These are phyloP conservation scores for Daldinia vernicosa DNA, from an alignment of 495 filamentous ascomycete genomes.

Conservation along the genomic window DNA sequence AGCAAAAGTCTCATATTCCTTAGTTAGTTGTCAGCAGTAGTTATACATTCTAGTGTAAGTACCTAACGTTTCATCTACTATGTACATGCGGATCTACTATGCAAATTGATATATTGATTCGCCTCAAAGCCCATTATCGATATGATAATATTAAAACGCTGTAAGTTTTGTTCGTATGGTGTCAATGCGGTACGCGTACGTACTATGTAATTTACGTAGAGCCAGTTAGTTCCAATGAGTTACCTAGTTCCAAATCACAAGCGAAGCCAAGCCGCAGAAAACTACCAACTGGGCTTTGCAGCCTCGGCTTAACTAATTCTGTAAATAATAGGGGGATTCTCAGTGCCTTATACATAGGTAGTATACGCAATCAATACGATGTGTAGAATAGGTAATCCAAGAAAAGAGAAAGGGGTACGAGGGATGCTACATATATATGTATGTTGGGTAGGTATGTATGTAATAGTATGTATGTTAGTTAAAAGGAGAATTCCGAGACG, in stretches of 20 bases:
- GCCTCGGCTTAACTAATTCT: slow-evolving; percentile 31
- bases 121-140: slow-evolving; percentile 8
- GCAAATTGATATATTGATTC: slow-evolving; percentile 6
- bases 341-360: slow-evolving; percentile 9
- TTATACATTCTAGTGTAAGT: not conserved
- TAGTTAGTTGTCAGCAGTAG: not conserved
- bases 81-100: slow-evolving; percentile 15
- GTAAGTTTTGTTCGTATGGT: slow-evolving; percentile 15
- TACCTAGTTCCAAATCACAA: slow-evolving; percentile 19
- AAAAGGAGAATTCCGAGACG: slow-evolving; percentile 11
- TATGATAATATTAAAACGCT: not conserved
- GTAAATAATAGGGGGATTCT: slow-evolving; percentile 3
- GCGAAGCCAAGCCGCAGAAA: slow-evolving; percentile 33
- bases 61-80: slow-evolving; percentile 31
- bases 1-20: slow-evolving; percentile 5
- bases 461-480: not conserved
- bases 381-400: slow-evolving; percentile 19
- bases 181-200: slow-evolving; percentile 11
- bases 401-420: slow-evolving; percentile 9
- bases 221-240: not conserved
- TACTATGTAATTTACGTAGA: slow-evolving; percentile 1
- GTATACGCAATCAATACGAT: slow-evolving; percentile 9
- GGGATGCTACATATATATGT: not conserved
- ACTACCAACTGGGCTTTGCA: slow-evolving; percentile 24
- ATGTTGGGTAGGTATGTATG: not conserved